These are phyloP conservation scores for Mortierella sp. DNA, from an alignment of 371 early-diverging fungal genomes.

Conservation along the genomic window DNA sequence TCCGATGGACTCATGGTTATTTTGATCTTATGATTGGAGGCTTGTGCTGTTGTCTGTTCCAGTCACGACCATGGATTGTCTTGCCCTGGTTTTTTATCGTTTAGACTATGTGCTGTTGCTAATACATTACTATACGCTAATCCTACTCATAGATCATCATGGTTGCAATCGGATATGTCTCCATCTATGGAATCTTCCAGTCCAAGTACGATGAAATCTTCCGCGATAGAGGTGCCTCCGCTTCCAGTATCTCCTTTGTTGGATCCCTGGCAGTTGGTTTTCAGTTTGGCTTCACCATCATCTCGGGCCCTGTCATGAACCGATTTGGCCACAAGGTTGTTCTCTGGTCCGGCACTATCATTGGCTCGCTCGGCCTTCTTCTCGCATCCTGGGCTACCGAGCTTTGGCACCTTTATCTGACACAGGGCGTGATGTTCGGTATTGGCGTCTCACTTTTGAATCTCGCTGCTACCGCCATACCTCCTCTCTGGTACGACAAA, in stretches of 20 bases:
- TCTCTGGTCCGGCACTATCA: constrained; percentile 62
- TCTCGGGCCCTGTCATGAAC: constrained; percentile 65
- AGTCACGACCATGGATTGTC: background rate
- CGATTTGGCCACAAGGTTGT: constrained; percentile 67
- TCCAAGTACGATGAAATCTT: constrained; percentile 38
- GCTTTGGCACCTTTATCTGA: constrained; percentile 77
- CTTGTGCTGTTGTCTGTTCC: background rate
- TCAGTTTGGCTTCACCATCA: constrained; percentile 56
- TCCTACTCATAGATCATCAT: constrained; percentile 29
- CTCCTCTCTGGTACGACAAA: constrained; percentile 79
- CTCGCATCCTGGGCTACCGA: constrained; percentile 72
- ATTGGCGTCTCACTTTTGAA: constrained; percentile 76
- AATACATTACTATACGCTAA: background rate
- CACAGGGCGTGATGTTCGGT: constrained; percentile 79
- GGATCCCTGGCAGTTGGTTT: constrained; percentile 50
- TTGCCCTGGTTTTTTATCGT: background rate
- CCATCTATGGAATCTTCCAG: constrained; percentile 55
- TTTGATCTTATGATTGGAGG: background rate
- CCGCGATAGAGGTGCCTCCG: constrained; percentile 24
- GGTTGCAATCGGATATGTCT: constrained; percentile 55
- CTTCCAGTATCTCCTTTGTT: constrained; percentile 43
- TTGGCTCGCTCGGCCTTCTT: constrained; percentile 69
- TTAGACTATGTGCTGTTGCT: no score
- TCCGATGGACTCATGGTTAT: constrained; percentile 22
- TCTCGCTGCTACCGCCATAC: constrained; percentile 76